Percentiles rank a stretch among this genome's conserved stretches.
These are phyloP conservation scores for Coprinellus aureogranulatus DNA, from an alignment of 768 basidiomycete genomes.

Conservation along the genomic window DNA sequence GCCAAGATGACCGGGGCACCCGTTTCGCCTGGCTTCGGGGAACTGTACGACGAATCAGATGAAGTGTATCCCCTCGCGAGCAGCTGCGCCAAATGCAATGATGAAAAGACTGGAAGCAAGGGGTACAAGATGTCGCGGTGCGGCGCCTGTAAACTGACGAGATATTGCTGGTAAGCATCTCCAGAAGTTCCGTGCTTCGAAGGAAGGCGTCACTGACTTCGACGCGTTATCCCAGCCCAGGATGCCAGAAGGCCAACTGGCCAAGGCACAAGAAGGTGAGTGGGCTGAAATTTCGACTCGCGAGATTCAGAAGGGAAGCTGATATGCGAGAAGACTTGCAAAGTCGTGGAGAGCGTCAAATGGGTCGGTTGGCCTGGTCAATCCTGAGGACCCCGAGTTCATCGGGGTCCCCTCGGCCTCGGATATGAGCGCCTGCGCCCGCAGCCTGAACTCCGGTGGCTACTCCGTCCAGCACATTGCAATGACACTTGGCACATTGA, in stretches of 20 bases:
- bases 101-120: slow-evolving; percentile 11
- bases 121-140: slow-evolving; percentile 13
- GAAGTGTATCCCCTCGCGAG: slow-evolving; percentile 11
- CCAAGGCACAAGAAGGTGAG: too few relatives aligned
- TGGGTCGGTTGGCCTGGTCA: slow-evolving; percentile 11
- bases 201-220: neutral
- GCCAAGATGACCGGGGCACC: neutral
- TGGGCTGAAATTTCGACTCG: too few relatives aligned
- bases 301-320: too few relatives aligned
- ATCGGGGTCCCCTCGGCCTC: too few relatives aligned
- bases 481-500: too few relatives aligned
- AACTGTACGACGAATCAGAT: neutral
- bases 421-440: too few relatives aligned
- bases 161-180: slow-evolving; percentile 7
- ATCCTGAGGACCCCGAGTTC: too few relatives aligned
- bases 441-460: too few relatives aligned
- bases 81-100: slow-evolving; percentile 16
- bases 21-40: neutral
- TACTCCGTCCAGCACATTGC: too few relatives aligned
- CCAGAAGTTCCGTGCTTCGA: neutral
- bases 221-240: slow-evolving; percentile 10
- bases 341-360: slow-evolving; percentile 14
- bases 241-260: slow-evolving; percentile 19
- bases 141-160: slow-evolving; percentile 17
- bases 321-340: too few relatives aligned